Percentiles rank a stretch among this genome's conserved stretches.
Conservation (phyloP, 1,284 basidiomycete genomes). For the Apiotrichum sp. region DNA sequence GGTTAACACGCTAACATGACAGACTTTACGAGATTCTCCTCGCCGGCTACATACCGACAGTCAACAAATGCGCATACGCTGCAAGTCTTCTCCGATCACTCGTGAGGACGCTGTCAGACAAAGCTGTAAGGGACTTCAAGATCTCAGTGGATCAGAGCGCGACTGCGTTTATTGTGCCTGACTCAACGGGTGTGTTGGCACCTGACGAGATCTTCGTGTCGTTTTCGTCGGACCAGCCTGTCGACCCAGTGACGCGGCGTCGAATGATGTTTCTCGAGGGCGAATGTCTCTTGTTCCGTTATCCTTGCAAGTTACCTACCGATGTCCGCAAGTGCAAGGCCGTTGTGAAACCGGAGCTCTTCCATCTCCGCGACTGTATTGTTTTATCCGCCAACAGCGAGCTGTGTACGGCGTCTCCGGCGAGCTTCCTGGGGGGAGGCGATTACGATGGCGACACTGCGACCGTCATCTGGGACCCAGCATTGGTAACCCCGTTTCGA, state of each 20-base stretch:
- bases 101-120: conserved; percentile 17
- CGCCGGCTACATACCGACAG: conserved; percentile 22
- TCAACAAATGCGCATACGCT: conserved; percentile 9
- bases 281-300: conserved; percentile 26
- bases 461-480: conserved; percentile 28
- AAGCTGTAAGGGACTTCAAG: conserved; percentile 20
- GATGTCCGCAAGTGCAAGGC: conserved; percentile 33
- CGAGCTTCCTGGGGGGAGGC: conserved; percentile 36
- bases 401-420: conserved; percentile 31
- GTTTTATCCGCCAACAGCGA: conserved; percentile 30
- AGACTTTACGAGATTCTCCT: conserved; percentile 7
- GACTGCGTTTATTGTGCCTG: conserved; percentile 37
- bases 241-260: conserved; percentile 20
- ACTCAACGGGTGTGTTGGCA: conserved; percentile 23
- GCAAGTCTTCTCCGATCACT: conserved; percentile 24
- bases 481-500: conserved; percentile 24
- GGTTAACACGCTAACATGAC: background rate
- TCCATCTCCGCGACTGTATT: conserved; percentile 33
- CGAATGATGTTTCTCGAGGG: conserved; percentile 25
- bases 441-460: conserved; percentile 43
- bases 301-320: conserved; percentile 39
- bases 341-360: conserved; percentile 29
- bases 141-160: conserved; percentile 27
- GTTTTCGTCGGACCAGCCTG: conserved; percentile 18
- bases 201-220: conserved; percentile 34